Base-by-base conservation (phyloP, 225 moss, liverwort and hornwort species). In the Straminergon stramineum region DNA sequence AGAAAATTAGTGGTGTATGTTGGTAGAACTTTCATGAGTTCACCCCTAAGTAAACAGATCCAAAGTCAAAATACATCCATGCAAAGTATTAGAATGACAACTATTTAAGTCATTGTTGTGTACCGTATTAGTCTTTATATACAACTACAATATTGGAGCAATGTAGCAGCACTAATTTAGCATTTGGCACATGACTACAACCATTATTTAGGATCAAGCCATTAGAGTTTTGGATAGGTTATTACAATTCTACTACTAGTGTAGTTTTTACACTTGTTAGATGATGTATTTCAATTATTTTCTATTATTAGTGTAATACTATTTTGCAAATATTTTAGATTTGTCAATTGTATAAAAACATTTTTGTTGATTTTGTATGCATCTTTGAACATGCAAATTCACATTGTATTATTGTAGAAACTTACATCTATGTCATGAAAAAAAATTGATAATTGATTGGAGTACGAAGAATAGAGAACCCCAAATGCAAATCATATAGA, bases 21-120 rank as follows among this genome's bases (percentile, higher is more conserved):
- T 3, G 3, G 4, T 23, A 58, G 17, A 15, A 39, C 7, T 39
- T 37, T 77, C 8, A 34, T 35, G 22, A 53, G 1, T 52, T 52
- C 17, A 75, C 16, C 7, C 6, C 17, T 43, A 2, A n/a, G 7
- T 5, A 48, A n/a, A n/a, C n/a, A 3, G 3, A 0, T 2, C 39
- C 23, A 23, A 39, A 75, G 18, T 18, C 75, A 48, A 75, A 75
- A 75, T 48, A 30, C 10, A 6, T 30, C 2, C 1, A 2, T 45
- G 4, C 17, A 18, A 48, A 48, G 11, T 75, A 48, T 30, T 10
- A 45, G 2, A 48, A 17, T 48, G 48, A 30, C 14, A 39, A 39
- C 19, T 35, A 24, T 60, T 4, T 66, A 41, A 41, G 15, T 41
- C 41, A 41, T 26, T 26, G 5, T 71, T 71, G 41, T 71, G 2